phyloP scores from a whole-genome alignment of 75 land plant genomes.

The Pinus taeda region DNA sequence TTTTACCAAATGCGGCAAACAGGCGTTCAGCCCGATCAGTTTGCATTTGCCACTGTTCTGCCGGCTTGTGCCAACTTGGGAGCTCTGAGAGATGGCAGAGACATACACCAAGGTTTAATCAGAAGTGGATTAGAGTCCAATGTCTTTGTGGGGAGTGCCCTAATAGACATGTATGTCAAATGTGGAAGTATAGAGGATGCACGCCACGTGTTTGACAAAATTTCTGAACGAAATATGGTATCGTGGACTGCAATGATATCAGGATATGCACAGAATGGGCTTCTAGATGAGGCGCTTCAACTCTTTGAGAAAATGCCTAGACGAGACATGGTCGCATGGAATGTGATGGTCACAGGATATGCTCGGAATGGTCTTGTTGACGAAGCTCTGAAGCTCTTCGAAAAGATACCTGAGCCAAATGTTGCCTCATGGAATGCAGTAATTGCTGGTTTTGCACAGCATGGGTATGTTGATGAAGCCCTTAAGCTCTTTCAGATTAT shows the following conservation, averaged over 20 bases:
- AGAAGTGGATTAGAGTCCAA: slow-evolving; percentile 12
- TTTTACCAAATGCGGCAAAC: slow-evolving; percentile 18
- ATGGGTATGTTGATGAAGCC: slow-evolving; percentile 10
- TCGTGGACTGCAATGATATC: slow-evolving; percentile 20
- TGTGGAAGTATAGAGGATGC: slow-evolving; percentile 11
- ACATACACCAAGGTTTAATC: background rate
- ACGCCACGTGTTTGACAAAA: slow-evolving; percentile 6
- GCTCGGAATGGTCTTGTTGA: slow-evolving; percentile 5
- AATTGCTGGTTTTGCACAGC: slow-evolving; percentile 7
- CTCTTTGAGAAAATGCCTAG: slow-evolving; percentile 12
- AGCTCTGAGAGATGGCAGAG: background rate
- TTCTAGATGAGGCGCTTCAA: slow-evolving; percentile 10
- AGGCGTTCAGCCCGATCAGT: background rate
- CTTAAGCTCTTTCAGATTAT: slow-evolving; percentile 14
- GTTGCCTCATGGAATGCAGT: slow-evolving; percentile 17
- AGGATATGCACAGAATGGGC: slow-evolving; percentile 17
- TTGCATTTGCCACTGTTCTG: background rate
- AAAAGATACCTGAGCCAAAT: slow-evolving; percentile 9
- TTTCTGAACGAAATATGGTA: slow-evolving; percentile 16
- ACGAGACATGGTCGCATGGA: slow-evolving; percentile 14
- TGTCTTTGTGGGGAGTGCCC: slow-evolving; percentile 11
- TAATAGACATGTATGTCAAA: slow-evolving; percentile 17
- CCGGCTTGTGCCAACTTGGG: slow-evolving; percentile 9
- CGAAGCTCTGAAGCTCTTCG: slow-evolving; percentile 14
- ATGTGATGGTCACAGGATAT: slow-evolving; percentile 15